Conservation (phyloP, 331 rosid genomes). For the Telfairia occidentalis region DNA sequence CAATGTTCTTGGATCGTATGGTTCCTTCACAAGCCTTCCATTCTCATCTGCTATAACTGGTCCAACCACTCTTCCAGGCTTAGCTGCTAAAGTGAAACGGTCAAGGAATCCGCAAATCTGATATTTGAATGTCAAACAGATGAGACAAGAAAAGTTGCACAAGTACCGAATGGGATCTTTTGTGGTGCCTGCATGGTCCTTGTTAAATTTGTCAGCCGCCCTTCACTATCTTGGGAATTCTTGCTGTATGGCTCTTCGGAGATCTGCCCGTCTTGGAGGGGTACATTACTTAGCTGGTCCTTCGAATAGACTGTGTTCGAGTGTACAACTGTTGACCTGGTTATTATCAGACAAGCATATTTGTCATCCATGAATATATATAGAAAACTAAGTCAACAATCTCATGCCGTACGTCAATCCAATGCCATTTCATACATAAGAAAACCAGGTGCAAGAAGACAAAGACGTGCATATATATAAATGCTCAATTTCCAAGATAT, state of each 20-base stretch:
- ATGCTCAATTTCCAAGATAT: background rate
- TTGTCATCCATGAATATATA: background rate
- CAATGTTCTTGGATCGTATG: conserved; percentile 45
- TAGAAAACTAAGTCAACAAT: background rate
- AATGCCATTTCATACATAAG: no score
- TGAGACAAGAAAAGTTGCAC: background rate
- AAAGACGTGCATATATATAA: background rate
- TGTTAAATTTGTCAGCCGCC: conserved; percentile 28
- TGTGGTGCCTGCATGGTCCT: conserved; percentile 49
- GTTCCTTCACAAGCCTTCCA: conserved; percentile 37
- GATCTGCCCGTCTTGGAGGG: conserved; percentile 35
- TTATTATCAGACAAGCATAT: background rate
- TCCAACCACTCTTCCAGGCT: conserved; percentile 65
- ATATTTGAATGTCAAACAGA: background rate
- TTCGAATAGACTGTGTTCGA: conserved; percentile 41
- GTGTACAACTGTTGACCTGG: conserved; percentile 70
- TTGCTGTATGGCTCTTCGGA: conserved; percentile 31
- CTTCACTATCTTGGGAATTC: conserved; percentile 36
- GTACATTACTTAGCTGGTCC: conserved; percentile 37
- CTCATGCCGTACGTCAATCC: background rate
- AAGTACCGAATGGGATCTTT: conserved; percentile 45
- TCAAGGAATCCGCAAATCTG: background rate
- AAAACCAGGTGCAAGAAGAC: no score
- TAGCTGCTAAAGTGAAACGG: conserved; percentile 35
- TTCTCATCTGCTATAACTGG: conserved; percentile 50